Base-by-base conservation (phyloP, 345 rosid genomes). In the Acer yangbiense region DNA sequence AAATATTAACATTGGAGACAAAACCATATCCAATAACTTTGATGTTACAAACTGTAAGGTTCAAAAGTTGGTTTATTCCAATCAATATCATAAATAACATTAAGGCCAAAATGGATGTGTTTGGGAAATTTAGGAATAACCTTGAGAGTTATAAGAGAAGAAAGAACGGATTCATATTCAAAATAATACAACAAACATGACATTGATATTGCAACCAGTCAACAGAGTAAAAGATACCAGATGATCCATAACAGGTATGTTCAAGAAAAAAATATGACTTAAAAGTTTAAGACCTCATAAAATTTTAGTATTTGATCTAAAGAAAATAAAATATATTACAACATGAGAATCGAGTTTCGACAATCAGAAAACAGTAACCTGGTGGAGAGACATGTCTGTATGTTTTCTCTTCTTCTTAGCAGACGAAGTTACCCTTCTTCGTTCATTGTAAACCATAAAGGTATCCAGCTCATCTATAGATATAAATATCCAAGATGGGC, bases 341-440 rank as follows among this genome's bases (percentile, higher is more conserved):
- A 21, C 21, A 16, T 55, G 11, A 65, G 18, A 25, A 35, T 67
- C 48, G 2, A 39, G 39, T 63, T 72, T 46, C 29, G 27, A 44
- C 12, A 70, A 62, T 74, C 58, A 20, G 27, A 82, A 82, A 86
- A 84, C 68, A 64, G 79, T 71, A 69, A 93, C 99, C 99, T 95
- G 98, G 85, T 92, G 98, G 81, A 95, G 82, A 50, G 91, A 90
- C 75, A 71, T 85, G 71, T 86, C 90, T 65, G 84, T 74, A 54
- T 85, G 81, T 75, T 88, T 92, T 84, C 91, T 91, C 79, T 92
- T 95, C 90, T 85, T 95, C 89, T 93, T 95, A 74, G 98, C 91
- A 69, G 99, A 95, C 72, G 99, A 95, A 43, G 99, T 93, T 77
- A 95, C 97, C 86, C 81, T 88, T 82, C 93, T 93, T 75, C 98